Conservation (phyloP, 2,329 filamentous ascomycete species). For the Colletotrichum paranaense region DNA sequence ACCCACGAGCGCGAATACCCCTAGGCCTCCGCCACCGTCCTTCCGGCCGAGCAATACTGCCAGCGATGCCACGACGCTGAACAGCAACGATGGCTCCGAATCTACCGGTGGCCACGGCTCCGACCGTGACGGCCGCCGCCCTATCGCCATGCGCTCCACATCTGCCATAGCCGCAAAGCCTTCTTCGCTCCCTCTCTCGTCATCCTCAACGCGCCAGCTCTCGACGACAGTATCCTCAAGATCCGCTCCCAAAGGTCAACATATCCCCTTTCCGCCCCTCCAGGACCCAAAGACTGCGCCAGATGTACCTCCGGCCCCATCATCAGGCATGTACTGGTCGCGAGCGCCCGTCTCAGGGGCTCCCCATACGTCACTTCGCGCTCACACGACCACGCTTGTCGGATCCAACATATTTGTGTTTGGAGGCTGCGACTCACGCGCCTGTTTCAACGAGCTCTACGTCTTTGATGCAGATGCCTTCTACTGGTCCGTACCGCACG, state of each 20-base stretch:
- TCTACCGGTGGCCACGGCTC: slow-evolving; percentile 39
- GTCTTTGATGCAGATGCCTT: slow-evolving; percentile 77
- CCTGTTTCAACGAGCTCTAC: slow-evolving; percentile 77
- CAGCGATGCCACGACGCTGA: slow-evolving; percentile 36
- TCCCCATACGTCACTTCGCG: slow-evolving; percentile 70
- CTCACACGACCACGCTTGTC: slow-evolving; percentile 74
- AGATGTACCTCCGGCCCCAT: slow-evolving; percentile 71
- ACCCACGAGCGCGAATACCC: slow-evolving; percentile 36
- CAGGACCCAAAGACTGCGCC: slow-evolving; percentile 66
- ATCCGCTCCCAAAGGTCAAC: slow-evolving; percentile 49
- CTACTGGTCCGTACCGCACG: slow-evolving; percentile 74
- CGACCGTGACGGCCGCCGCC: slow-evolving; percentile 49
- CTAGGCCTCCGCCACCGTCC: slow-evolving; percentile 34
- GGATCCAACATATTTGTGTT: slow-evolving; percentile 77
- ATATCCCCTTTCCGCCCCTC: slow-evolving; percentile 66
- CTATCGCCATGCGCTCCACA: slow-evolving; percentile 62
- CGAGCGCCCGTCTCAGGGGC: slow-evolving; percentile 72
- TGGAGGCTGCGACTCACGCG: slow-evolving; percentile 73
- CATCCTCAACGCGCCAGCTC: slow-evolving; percentile 24
- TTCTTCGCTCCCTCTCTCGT: slow-evolving; percentile 35
- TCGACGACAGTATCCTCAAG: slow-evolving; percentile 24
- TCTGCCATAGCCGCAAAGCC: slow-evolving; percentile 58
- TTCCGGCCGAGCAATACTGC: slow-evolving; percentile 32
- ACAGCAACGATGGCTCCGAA: slow-evolving; percentile 40
- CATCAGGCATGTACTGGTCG: slow-evolving; percentile 80